Conservation (phyloP, 441 rosid species). For the Aleurites moluccanus region DNA sequence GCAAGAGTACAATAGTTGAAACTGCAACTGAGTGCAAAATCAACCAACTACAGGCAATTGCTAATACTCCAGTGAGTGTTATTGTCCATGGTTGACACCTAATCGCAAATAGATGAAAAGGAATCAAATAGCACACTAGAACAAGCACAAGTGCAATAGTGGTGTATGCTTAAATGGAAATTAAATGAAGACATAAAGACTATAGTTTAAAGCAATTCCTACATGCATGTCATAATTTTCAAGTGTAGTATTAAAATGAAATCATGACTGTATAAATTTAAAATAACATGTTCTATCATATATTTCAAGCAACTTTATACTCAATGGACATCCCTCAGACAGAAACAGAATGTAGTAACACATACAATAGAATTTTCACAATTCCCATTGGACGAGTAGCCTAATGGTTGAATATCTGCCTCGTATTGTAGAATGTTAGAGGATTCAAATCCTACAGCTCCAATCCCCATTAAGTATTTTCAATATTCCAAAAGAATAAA, state of each 20-base stretch:
- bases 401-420: too few species aligned
- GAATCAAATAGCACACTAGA: conserved; percentile 10
- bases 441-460: too few species aligned
- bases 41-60: conserved; percentile 66
- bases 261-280: neutral
- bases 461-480: too few species aligned
- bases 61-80: conserved; percentile 56
- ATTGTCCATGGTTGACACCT: conserved; percentile 99
- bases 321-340: neutral
- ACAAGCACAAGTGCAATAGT: conserved; percentile 6
- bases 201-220: neutral
- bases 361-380: neutral
- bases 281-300: neutral
- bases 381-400: too few species aligned
- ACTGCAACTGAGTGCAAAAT: conserved; percentile 54
- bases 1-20: conserved; percentile 42
- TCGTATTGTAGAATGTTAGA: too few species aligned
- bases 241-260: neutral
- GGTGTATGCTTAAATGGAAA: neutral
- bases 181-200: neutral
- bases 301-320: neutral
- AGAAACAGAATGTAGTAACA: neutral
- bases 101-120: conserved; percentile 6
- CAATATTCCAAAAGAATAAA: too few species aligned
- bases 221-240: neutral